phyloP scores from a whole-genome alignment of 139 green algal species.

The Protoeuglena noctilucae region DNA sequence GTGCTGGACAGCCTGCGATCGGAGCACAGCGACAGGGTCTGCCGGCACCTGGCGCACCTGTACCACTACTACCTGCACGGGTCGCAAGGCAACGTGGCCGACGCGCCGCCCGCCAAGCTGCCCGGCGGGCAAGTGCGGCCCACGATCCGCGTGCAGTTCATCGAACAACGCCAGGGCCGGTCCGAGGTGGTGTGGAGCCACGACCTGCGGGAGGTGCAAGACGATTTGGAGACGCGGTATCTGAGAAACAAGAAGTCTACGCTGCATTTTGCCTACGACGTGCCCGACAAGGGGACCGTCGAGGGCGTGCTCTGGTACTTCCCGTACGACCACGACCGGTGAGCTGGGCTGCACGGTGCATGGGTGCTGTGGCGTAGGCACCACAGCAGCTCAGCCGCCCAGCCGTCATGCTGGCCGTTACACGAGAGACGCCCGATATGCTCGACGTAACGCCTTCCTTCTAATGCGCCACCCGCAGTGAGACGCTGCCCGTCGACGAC shows the following conservation, averaged over 20 bases:
- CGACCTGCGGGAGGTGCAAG: conserved; percentile 34
- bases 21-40: conserved; percentile 5
- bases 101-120: conserved; percentile 17
- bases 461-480: too few relatives aligned
- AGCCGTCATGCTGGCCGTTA: too few relatives aligned
- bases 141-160: conserved; percentile 32
- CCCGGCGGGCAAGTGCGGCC: conserved; percentile 40
- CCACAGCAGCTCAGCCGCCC: too few relatives aligned
- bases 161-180: too few relatives aligned
- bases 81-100: conserved; percentile 26
- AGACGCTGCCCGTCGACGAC: conserved; percentile 40
- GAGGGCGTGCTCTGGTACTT: conserved; percentile 60
- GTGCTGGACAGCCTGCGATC: conserved; percentile 15
- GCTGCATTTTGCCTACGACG: conserved; percentile 43
- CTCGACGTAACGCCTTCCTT: too few relatives aligned
- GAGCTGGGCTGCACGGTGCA: too few relatives aligned
- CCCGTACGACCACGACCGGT: conserved; percentile 32
- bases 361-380: too few relatives aligned
- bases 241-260: conserved; percentile 24
- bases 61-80: conserved; percentile 80
- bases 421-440: too few relatives aligned
- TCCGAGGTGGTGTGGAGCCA: conserved; percentile 15
- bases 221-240: conserved; percentile 56
- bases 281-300: conserved; percentile 39
- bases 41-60: conserved; percentile 50